Conservation (phyloP, 1,139 yeast genomes). For the Debaryomyces udenii region DNA sequence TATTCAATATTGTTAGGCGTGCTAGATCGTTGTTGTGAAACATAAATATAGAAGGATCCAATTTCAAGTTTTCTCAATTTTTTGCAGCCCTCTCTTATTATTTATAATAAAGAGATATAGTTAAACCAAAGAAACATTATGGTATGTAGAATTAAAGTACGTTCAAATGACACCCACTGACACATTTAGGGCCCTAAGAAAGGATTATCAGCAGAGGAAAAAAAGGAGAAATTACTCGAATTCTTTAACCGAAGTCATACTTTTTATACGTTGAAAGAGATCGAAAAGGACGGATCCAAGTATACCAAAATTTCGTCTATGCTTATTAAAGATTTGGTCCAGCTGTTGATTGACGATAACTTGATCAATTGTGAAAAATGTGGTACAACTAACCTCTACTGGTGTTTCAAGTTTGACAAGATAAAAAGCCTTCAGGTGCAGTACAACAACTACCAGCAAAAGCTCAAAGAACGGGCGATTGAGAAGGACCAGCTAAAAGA, state of each 20-base stretch:
- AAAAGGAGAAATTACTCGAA: slow-evolving; percentile 34
- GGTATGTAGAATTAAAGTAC: neutral
- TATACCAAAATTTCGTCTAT: slow-evolving; percentile 48
- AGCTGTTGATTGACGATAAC: slow-evolving; percentile 47
- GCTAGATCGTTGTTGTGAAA: no score
- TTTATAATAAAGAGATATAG: neutral
- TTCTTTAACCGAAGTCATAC: slow-evolving; percentile 44
- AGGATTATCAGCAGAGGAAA: slow-evolving; percentile 43
- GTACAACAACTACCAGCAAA: slow-evolving; percentile 19
- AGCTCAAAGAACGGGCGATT: slow-evolving; percentile 13
- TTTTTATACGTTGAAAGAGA: slow-evolving; percentile 52
- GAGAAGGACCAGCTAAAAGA: slow-evolving; percentile 10
- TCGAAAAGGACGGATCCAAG: slow-evolving; percentile 51
- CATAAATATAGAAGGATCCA: no score
- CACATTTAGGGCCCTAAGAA: slow-evolving; percentile 30
- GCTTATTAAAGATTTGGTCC: slow-evolving; percentile 53
- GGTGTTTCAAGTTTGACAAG: slow-evolving; percentile 51
- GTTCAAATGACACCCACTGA: neutral
- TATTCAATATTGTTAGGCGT: no score
- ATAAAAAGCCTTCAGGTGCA: slow-evolving; percentile 18
- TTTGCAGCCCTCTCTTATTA: slow-evolving; percentile 6
- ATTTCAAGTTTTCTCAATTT: neutral
- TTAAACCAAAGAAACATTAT: neutral
- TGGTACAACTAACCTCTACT: slow-evolving; percentile 55
- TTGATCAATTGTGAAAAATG: slow-evolving; percentile 54